Evolutionary conservation across 306 rosid genomes (phyloP).

Genomic region (Trifolium repens): DNA sequence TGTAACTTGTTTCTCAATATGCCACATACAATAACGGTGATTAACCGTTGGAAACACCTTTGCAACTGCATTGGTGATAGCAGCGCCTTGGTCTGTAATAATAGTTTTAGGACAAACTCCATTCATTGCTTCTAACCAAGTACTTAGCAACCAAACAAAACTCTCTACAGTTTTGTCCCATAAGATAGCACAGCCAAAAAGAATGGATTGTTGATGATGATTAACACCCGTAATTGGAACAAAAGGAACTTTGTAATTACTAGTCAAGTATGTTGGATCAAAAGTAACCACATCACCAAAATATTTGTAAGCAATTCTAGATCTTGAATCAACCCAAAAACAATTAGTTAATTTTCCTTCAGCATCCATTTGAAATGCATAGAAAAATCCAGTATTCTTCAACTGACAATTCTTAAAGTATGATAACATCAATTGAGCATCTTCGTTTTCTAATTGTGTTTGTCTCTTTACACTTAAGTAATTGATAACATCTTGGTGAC

Average conservation of each 20-base stretch:
- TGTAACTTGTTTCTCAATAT: neutral
- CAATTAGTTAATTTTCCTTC: neutral
- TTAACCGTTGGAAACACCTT: neutral
- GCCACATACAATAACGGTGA: neutral
- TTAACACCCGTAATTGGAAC: neutral
- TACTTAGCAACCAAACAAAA: slow-evolving; percentile 12
- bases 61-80: neutral
- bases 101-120: neutral
- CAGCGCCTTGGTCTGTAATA: neutral
- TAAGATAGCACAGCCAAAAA: neutral
- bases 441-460: neutral
- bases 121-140: slow-evolving; percentile 14
- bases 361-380: neutral
- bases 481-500: neutral
- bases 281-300: neutral
- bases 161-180: neutral
- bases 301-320: neutral
- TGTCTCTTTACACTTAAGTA: neutral
- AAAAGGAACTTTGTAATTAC: neutral
- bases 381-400: neutral
- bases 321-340: neutral
- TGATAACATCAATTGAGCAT: slow-evolving; percentile 1
- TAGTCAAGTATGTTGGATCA: neutral
- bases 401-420: neutral
- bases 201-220: neutral